Conservation (phyloP, 805 yeast genomes). For the Tetrapisispora namnaoensis region DNA sequence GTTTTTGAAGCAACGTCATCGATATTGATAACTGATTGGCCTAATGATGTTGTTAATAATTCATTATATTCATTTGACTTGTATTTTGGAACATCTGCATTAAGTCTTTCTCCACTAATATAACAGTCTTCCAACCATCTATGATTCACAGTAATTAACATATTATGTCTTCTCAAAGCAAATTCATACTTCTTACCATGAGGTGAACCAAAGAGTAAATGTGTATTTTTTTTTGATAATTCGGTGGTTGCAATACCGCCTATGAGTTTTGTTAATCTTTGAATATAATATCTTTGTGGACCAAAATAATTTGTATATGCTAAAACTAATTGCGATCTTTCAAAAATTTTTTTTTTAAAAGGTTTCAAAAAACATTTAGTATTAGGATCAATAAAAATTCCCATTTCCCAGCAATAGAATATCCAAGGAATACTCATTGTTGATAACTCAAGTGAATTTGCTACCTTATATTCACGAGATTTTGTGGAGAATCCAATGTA, state of each 20-base stretch:
- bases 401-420: constrained; percentile 50
- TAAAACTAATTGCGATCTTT: constrained; percentile 45
- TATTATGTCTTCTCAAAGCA: constrained; percentile 52
- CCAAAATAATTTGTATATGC: constrained; percentile 79
- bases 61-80: background rate
- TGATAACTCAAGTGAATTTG: constrained; percentile 30
- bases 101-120: constrained; percentile 11
- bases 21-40: background rate
- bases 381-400: constrained; percentile 46
- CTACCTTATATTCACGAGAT: constrained; percentile 45
- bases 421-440: constrained; percentile 74
- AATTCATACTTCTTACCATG: constrained; percentile 68
- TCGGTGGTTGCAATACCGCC: constrained; percentile 73
- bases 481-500: constrained; percentile 55
- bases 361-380: constrained; percentile 64
- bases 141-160: constrained; percentile 54
- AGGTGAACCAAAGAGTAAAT: constrained; percentile 56
- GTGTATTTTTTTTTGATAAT: constrained; percentile 56
- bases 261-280: constrained; percentile 48
- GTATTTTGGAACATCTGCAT: constrained; percentile 6
- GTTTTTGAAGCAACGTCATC: background rate
- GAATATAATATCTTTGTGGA: constrained; percentile 67
- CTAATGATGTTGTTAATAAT: background rate
- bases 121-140: constrained; percentile 82
- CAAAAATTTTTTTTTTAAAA: constrained; percentile 36